phyloP scores from a whole-genome alignment of 352 stramenopile species.

The Pythium guiyangense region DNA sequence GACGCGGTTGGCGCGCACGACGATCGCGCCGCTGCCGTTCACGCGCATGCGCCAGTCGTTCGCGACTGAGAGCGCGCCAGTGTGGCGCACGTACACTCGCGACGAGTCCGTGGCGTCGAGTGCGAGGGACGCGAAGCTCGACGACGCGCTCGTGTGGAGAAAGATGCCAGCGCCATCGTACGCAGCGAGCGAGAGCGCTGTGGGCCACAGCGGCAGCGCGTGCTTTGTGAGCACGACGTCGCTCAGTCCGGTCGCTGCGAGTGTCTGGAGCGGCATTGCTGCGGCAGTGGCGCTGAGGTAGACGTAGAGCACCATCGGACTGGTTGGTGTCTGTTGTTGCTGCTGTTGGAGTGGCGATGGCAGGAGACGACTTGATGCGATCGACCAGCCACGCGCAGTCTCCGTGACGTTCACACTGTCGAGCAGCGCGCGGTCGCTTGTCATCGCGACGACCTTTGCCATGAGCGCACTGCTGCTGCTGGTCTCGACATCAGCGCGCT shows the following conservation, averaged over 20 bases:
- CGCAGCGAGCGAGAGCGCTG: background rate
- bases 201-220: background rate
- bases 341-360: too few species aligned
- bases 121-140: background rate
- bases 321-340: too few species aligned
- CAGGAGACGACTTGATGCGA: background rate
- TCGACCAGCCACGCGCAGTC: background rate
- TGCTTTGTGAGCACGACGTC: slow-evolving; percentile 9
- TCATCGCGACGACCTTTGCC: slow-evolving; percentile 7
- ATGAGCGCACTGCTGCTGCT: background rate
- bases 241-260: slow-evolving; percentile 3
- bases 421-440: slow-evolving; percentile 4
- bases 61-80: background rate
- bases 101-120: background rate
- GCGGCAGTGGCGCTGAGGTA: background rate
- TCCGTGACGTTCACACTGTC: background rate
- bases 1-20: background rate
- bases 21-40: slow-evolving; percentile 1
- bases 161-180: slow-evolving; percentile 1
- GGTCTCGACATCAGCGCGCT: background rate
- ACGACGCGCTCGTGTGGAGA: background rate
- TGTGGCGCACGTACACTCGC: background rate
- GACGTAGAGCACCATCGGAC: background rate
- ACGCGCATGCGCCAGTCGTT: background rate
- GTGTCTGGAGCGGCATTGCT: background rate